Percentiles rank a stretch among this genome's conserved stretches.
phyloP scores from a whole-genome alignment of 2,329 filamentous ascomycete species.

The Fusarium musae region DNA sequence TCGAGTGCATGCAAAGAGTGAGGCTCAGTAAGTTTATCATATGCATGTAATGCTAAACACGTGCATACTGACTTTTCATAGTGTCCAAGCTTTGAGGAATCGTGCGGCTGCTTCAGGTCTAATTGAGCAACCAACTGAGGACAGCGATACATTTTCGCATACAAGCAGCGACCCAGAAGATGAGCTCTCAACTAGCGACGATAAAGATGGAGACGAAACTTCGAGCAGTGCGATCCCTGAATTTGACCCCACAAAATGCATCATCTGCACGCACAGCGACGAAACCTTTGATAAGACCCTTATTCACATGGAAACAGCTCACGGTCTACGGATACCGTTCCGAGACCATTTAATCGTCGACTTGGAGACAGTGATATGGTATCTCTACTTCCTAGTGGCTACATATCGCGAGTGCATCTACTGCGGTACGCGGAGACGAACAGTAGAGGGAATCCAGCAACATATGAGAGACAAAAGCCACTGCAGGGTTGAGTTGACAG shows the following conservation, averaged over 20 bases:
- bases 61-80: background rate
- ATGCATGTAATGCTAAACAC: rapidly evolving
- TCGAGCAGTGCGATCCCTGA: background rate
- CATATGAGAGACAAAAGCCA: slow-evolving; percentile 63
- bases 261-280: slow-evolving; percentile 55
- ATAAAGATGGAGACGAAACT: background rate
- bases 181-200: background rate
- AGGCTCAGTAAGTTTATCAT: background rate
- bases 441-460: slow-evolving; percentile 58
- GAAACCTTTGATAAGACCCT: slow-evolving; percentile 51
- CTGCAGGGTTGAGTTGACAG: slow-evolving; percentile 55
- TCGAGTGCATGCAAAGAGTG: slow-evolving; percentile 17
- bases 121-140: background rate
- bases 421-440: slow-evolving; percentile 58
- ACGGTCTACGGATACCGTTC: slow-evolving; percentile 59
- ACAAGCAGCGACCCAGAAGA: background rate
- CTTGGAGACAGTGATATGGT: slow-evolving; percentile 58
- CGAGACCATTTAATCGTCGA: slow-evolving; percentile 56
- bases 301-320: slow-evolving; percentile 60
- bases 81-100: background rate
- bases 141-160: background rate
- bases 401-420: slow-evolving; percentile 62
- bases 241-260: slow-evolving; percentile 50
- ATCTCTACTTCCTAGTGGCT: slow-evolving; percentile 60
- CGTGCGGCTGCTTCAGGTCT: slow-evolving; percentile 3